A percentile compares a stretch with the other conserved stretches of the same genome.
Evolutionary conservation across 441 rosid genomes (phyloP).

Genomic region (Adansonia gregorii): DNA sequence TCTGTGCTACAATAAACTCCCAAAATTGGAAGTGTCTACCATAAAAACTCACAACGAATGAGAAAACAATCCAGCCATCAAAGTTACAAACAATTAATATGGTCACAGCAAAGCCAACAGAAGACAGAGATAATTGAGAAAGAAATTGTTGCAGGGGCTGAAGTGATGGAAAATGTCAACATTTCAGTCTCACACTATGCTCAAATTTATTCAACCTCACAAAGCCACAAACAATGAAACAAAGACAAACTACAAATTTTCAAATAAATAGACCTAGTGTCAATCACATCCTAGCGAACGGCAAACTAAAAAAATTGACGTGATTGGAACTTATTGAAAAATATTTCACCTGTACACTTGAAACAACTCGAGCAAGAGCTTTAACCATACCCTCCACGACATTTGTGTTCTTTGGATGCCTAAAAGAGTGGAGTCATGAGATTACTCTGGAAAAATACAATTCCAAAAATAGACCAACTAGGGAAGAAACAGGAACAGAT

Average conservation of each 20-base stretch:
- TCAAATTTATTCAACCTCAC: slow-evolving; percentile 25
- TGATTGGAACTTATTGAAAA: slow-evolving; percentile 17
- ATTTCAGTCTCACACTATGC: slow-evolving; percentile 5
- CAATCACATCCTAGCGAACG: slow-evolving; percentile 15
- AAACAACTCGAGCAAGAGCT: slow-evolving; percentile 98
- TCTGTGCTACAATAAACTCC: slow-evolving; percentile 10
- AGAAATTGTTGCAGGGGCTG: slow-evolving; percentile 13
- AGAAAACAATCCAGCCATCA: slow-evolving; percentile 9
- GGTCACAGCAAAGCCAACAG: slow-evolving; percentile 4
- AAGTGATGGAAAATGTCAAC: not conserved
- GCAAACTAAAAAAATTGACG: not conserved
- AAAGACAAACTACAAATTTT: slow-evolving; percentile 26
- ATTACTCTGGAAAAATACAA: slow-evolving; percentile 22
- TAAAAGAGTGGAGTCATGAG: slow-evolving; percentile 41
- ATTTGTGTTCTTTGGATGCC: slow-evolving; percentile 97
- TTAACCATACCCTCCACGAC: slow-evolving; percentile 99
- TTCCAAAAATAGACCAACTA: slow-evolving; percentile 16
- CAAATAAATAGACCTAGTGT: slow-evolving; percentile 26
- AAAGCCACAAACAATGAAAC: slow-evolving; percentile 13
- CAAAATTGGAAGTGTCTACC: slow-evolving; percentile 16
- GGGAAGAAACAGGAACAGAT: slow-evolving; percentile 6
- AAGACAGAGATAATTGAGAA: not conserved
- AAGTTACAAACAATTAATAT: slow-evolving; percentile 16
- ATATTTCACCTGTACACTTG: slow-evolving; percentile 83
- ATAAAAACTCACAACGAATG: slow-evolving; percentile 14